Base-by-base conservation (phyloP, 2,329 filamentous ascomycete species). In the Dothiorella sarmentorum region DNA sequence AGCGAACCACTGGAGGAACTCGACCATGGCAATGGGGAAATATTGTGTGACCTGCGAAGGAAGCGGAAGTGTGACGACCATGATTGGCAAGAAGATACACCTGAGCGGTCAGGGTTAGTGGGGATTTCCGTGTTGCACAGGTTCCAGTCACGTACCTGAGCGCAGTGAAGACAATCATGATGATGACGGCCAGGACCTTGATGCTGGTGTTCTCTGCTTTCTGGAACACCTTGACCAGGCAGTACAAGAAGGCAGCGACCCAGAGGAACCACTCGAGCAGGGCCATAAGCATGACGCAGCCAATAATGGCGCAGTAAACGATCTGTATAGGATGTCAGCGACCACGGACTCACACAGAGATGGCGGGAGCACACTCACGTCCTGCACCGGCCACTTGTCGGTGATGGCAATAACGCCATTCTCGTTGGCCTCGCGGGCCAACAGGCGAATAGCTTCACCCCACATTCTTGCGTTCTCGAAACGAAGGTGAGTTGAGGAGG, bases 191-290 rank as follows among this genome's bases (percentile, higher is more conserved):
- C 49, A 97, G 78, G 4, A 92, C 73, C 61, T 85, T 85, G 61
- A 95, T 89, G 42, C 88, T 91, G 85, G 89, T 91, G 69, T 91
- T 88, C 66, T 96, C 90, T 18, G 93, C 91, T 73, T 97, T 97
- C 63, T 85, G 80, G 67, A 88, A 96, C 27, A 93, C 91, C 72
- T 97, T 96, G 69, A 85, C 77, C 1, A 97, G 78, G 70, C 93
- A 97, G 75, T 97, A 97, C 62, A 94, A 71, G 70, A 97, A 97
- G 3, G 93, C 91, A n/a, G 88, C 85, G 38, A 97, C 81, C 91
- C 92, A 97, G 13, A 97, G 82, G 61, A 96, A 86, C 91, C 94
- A 97, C 76, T 97, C 93, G 7, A 97, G 79, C 27, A 91, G 80
- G 2, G 93, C 93, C 60, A 89, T 89, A 22, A 94, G 67, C 86